Base-by-base conservation (phyloP, 164 flowering plant genomes). In the Vitis amurensis region DNA sequence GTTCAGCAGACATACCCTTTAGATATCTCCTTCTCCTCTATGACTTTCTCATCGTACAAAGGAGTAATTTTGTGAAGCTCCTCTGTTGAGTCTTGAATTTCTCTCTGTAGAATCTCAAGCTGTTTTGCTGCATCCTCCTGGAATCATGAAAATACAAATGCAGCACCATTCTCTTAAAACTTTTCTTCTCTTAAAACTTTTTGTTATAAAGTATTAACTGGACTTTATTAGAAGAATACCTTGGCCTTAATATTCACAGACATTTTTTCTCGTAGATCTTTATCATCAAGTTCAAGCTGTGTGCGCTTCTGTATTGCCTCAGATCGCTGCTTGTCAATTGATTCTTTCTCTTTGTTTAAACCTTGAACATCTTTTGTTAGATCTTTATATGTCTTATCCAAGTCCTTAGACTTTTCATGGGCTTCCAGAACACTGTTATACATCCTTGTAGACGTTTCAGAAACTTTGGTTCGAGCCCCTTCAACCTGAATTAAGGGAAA, bases 201-300 rank as follows among this genome's bases (percentile, higher is more conserved):
- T 37, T 37, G 4, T 37, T 37, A 37, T 37, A 37, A 37, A 37
- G 44, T 37, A 37, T 37, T 37, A 37, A 37, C 44, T 37, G 31
- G 16, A 72, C 15, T n/a, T 64, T 3, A 62, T 27, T 37, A 64
- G 47, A 53, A 70, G 11, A 57, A 52, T 77, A 92, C 99, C 87
- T 88, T 89, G 27, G 96, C 84, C 71, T 87, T 83, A 11, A 50
- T 59, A 66, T 80, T 86, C 19, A 80, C 82, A 57, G 86, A 77
- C 10, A 85, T 86, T 83, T 79, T 89, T 80, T 96, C 98, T 71
- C 84, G 71, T 23, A 91, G 61, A 57, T 96, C 99, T 77, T 74
- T 83, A 50, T 82, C 85, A 83, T 96, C 99, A 84, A 92, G 92
- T 72, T 93, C 99, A 80, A 91, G 85, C 73, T 91, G 83, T 68